A percentile compares a stretch with the other conserved stretches of the same genome.
Evolutionary conservation across 768 basidiomycete species (phyloP).

Genomic region (Tricholoma flavovirens): DNA sequence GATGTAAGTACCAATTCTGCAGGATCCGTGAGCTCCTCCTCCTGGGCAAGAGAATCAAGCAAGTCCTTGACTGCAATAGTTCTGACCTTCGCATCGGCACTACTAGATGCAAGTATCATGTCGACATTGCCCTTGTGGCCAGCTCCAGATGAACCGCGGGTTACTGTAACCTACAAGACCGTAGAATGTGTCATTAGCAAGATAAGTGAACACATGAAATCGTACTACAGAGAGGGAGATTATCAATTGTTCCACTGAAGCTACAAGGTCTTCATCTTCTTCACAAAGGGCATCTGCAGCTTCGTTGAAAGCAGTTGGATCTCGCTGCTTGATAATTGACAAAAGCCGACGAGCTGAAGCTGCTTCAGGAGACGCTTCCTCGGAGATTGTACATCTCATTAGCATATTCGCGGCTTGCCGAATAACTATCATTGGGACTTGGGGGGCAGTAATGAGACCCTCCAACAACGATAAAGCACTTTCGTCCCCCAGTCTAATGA

Average conservation of each 20-base stretch:
- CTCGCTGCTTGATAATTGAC: constrained; percentile 57
- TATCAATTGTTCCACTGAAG: constrained; percentile 47
- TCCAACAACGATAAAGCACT: constrained; percentile 29
- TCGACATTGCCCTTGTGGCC: constrained; percentile 24
- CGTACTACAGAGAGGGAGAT: constrained; percentile 55
- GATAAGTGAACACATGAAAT: background rate
- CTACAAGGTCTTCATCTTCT: constrained; percentile 31
- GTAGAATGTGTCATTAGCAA: background rate
- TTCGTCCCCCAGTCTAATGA: constrained; percentile 29
- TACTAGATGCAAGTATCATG: constrained; percentile 51
- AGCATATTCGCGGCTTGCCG: constrained; percentile 25
- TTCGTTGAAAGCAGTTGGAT: constrained; percentile 44
- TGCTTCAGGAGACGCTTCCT: constrained; percentile 16
- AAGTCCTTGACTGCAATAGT: constrained; percentile 54
- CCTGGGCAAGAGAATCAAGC: constrained; percentile 31
- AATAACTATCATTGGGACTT: constrained; percentile 28
- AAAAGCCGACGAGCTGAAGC: constrained; percentile 39
- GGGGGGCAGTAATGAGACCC: constrained; percentile 28
- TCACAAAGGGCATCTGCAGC: constrained; percentile 33
- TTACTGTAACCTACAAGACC: constrained; percentile 4
- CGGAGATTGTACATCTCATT: constrained; percentile 20
- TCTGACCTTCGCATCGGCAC: constrained; percentile 57
- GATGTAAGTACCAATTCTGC: constrained; percentile 37
- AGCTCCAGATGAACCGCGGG: background rate
- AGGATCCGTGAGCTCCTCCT: constrained; percentile 21